Conservation (phyloP, 2,329 filamentous ascomycete species). For the Cladophialophora immunda region DNA sequence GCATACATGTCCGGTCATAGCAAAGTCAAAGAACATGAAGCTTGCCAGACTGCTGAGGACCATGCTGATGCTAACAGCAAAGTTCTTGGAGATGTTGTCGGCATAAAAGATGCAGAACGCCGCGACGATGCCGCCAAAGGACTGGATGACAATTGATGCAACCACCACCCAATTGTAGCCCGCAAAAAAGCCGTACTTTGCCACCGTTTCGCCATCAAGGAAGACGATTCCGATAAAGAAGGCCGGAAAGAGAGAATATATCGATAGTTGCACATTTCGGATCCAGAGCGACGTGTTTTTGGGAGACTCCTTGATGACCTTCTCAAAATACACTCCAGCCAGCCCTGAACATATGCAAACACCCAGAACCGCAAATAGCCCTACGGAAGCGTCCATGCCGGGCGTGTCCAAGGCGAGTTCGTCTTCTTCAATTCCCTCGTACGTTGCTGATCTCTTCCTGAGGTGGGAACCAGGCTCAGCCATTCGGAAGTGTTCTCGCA, state of each 20-base stretch:
- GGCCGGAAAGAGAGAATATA: conserved; percentile 92
- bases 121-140: conserved; percentile 82
- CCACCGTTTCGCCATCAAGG: conserved; percentile 85
- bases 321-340: conserved; percentile 76
- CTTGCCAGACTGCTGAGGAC: conserved; percentile 86
- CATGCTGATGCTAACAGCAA: conserved; percentile 91
- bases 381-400: conserved; percentile 79
- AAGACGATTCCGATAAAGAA: conserved; percentile 85
- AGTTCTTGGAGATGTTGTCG: conserved; percentile 92
- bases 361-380: conserved; percentile 78
- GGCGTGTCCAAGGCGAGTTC: conserved; percentile 58
- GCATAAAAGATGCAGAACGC: conserved; percentile 82
- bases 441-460: conserved; percentile 80
- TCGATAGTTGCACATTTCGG: conserved; percentile 90
- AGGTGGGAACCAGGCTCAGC: conserved; percentile 56
- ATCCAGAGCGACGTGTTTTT: conserved; percentile 85
- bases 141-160: conserved; percentile 83
- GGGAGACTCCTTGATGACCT: conserved; percentile 86
- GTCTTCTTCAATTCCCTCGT: conserved; percentile 82
- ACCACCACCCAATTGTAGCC: conserved; percentile 95
- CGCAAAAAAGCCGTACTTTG: conserved; percentile 87
- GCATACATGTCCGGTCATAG: conserved; percentile 76
- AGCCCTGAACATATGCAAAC: conserved; percentile 83
- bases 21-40: conserved; percentile 83
- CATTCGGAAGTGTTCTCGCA: conserved; percentile 69